A percentile compares a stretch with the other conserved stretches of the same genome.
Evolutionary conservation across 2,329 filamentous ascomycete species (phyloP).

Genomic region (Aureobasidium sp.): DNA sequence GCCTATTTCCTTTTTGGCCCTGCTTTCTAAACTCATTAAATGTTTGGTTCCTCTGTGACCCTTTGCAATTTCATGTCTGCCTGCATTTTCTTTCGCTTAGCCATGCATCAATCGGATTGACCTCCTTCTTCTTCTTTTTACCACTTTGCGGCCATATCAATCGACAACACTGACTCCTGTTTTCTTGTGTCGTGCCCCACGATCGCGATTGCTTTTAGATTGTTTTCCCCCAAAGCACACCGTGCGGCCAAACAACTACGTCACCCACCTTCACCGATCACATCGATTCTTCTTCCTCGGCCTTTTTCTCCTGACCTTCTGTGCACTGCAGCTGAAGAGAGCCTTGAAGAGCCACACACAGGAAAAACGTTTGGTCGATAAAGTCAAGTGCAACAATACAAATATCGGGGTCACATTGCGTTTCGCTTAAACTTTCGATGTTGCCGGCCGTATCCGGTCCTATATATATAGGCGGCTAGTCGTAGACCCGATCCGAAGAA

Average conservation of each 20-base stretch:
- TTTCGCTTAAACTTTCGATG: neutral
- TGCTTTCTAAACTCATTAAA: too few relatives aligned
- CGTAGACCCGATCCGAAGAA: neutral
- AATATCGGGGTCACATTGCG: neutral
- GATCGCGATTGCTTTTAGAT: constrained; percentile 10
- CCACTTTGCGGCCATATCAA: neutral
- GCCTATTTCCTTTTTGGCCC: neutral
- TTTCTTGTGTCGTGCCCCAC: neutral
- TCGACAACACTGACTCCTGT: constrained; percentile 4
- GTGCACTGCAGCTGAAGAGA: neutral
- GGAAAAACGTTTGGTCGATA: neutral
- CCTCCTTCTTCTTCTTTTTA: neutral
- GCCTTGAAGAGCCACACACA: neutral
- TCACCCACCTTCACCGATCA: neutral
- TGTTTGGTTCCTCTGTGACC: neutral
- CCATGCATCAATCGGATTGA: neutral
- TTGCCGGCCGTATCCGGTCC: neutral
- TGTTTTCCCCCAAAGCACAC: constrained; percentile 5
- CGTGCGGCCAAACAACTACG: neutral
- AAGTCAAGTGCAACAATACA: neutral
- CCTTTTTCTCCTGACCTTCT: neutral
- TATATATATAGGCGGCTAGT: constrained; percentile 2
- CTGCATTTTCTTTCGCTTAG: neutral
- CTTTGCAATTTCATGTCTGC: neutral
- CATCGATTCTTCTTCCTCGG: neutral